Evolutionary conservation across 441 rosid species (phyloP).

Genomic region (Bocquillonia castaneifolia): DNA sequence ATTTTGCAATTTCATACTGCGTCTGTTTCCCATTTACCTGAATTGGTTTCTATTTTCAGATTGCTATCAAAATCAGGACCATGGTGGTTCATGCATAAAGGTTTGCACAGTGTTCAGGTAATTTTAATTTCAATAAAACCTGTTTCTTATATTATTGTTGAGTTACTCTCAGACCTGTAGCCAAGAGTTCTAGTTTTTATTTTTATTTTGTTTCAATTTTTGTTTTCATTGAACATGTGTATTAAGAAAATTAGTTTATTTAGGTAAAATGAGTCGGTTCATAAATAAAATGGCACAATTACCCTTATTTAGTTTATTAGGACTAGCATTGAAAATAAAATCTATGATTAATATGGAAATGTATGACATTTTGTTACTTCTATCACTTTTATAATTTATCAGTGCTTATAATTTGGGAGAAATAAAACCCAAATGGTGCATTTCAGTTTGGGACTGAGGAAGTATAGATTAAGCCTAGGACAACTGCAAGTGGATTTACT

Average conservation of each 20-base stretch:
- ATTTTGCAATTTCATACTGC: background rate
- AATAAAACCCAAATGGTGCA: background rate
- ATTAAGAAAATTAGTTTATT: too few relatives aligned
- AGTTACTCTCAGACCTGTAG: background rate
- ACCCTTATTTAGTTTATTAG: too few relatives aligned
- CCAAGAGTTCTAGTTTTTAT: background rate
- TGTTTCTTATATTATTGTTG: background rate
- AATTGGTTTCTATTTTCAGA: slow-evolving; percentile 30
- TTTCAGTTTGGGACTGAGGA: background rate
- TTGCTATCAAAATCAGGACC: slow-evolving; percentile 62
- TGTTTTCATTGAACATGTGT: too few relatives aligned
- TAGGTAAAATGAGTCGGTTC: too few relatives aligned
- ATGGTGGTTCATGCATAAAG: slow-evolving; percentile 84
- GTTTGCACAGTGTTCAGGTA: slow-evolving; percentile 37
- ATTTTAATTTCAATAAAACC: slow-evolving; percentile 16
- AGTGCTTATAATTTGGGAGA: too few relatives aligned
- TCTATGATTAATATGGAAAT: too few relatives aligned
- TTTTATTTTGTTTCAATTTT: background rate
- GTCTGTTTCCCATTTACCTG: background rate
- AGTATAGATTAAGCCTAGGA: background rate
- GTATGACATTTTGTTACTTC: too few relatives aligned
- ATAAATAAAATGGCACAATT: too few relatives aligned
- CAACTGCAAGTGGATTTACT: background rate
- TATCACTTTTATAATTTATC: too few relatives aligned
- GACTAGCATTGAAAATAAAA: too few relatives aligned